A percentile compares a stretch with the other conserved stretches of the same genome.
Evolutionary conservation across 2,329 filamentous ascomycete genomes (phyloP).

Genomic region (Dactylellina cionopaga): DNA sequence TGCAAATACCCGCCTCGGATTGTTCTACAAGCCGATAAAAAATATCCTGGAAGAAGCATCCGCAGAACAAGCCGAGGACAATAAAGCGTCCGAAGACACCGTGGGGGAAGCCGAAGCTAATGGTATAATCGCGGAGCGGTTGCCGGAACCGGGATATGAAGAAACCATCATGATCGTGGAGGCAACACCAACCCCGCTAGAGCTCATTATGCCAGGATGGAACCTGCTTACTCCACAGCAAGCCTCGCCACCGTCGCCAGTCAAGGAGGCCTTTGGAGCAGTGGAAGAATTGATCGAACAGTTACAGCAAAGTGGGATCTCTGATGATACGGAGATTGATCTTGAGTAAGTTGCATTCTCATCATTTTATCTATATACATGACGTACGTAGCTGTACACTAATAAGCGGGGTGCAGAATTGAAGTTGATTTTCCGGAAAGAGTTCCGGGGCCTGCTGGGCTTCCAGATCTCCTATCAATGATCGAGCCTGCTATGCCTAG

Average conservation of each 20-base stretch:
- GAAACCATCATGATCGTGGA: conserved; percentile 36
- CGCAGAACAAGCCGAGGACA: neutral
- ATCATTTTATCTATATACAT: neutral
- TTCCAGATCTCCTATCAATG: conserved; percentile 35
- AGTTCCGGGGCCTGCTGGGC: neutral
- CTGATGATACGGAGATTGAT: neutral
- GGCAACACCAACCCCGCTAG: conserved; percentile 2
- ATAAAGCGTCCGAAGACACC: neutral
- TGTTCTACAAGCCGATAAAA: conserved; percentile 38
- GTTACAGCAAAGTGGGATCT: conserved; percentile 1
- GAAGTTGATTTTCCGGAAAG: conserved; percentile 6
- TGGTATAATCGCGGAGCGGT: conserved; percentile 5
- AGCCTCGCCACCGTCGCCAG: conserved; percentile 19
- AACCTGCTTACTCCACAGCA: conserved; percentile 16
- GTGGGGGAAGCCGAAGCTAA: neutral
- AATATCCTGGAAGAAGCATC: conserved; percentile 12
- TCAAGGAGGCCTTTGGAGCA: conserved; percentile 10
- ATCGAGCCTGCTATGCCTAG: conserved; percentile 29
- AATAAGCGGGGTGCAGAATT: neutral
- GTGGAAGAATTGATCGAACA: conserved; percentile 24
- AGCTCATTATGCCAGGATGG: conserved; percentile 21
- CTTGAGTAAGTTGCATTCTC: conserved; percentile 11
- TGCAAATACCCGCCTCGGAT: conserved; percentile 35
- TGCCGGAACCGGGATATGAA: neutral
- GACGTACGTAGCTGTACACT: neutral